Base-by-base conservation (phyloP, 2,329 filamentous ascomycete genomes). In the Penicillium paneum region DNA sequence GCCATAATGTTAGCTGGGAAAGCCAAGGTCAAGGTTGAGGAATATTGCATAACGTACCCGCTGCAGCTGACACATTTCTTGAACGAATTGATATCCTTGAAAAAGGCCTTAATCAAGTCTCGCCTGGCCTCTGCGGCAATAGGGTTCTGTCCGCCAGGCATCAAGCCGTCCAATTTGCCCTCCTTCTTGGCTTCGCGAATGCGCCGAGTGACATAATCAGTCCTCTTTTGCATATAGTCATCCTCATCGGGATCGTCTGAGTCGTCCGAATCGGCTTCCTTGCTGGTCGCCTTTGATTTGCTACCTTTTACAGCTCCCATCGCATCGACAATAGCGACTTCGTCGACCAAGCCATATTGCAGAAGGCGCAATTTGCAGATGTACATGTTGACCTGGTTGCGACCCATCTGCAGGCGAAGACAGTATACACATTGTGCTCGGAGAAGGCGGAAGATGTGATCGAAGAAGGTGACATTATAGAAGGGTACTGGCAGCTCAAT, bases 391-490 rank as follows among this genome's bases (percentile, higher is more conserved):
- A 96, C 79, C 57, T 90, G 83, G 49, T 86, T 83, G 45, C 86
- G 83, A n/a, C 87, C 81, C 71, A 97, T 81, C 69, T 89, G 90
- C 63, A 99, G 86, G 54, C 87, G 85, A 69, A 92, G 88, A 75
- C 95, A 99, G 77, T 96, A 97, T 56, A 88, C 83, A 72, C 94
- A 99, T 73, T 93, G 89, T 50, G 90, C 88, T 64, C 91, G 86
- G 19, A 99, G 81, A 42, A 99, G 80, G 41, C 90, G 87, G 60
- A 95, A 83, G 49, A 92, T 83, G 72, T 97, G 92, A 70, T 97
- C 92, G 80, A 99, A 88, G 69, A 97, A 97, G 2, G 91, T 89
- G n/a, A 93, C 90, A 73, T 99, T 93, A 72, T 97, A 99, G 49
- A 97, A 90, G 43, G 90, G 90, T 12, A 92, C 88, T 13, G 94